A percentile compares a stretch with the other conserved stretches of the same genome.
These are phyloP conservation scores for Lentinula lateritia DNA, from an alignment of 768 basidiomycete species.

Conservation along the genomic window DNA sequence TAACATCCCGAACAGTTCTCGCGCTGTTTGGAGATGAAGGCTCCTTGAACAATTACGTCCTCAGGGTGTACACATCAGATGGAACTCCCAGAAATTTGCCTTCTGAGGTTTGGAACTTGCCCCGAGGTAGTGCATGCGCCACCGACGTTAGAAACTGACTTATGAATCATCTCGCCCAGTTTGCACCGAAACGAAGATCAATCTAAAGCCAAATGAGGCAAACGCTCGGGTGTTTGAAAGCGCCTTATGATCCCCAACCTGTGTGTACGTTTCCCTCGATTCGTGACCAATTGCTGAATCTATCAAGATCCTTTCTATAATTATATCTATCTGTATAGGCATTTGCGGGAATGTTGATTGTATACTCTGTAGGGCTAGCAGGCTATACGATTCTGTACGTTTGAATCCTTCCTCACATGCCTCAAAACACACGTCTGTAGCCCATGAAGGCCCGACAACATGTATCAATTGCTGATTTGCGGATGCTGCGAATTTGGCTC, in stretches of 20 bases:
- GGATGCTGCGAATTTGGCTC: not conserved
- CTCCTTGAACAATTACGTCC: not conserved
- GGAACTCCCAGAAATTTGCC: constrained; percentile 9
- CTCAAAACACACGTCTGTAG: not conserved
- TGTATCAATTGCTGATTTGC: not conserved
- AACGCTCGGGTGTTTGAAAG: constrained; percentile 20
- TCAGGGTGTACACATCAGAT: not conserved
- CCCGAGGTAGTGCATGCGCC: constrained; percentile 9
- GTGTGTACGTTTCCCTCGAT: not conserved
- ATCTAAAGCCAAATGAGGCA: not conserved
- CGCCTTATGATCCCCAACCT: constrained; percentile 13
- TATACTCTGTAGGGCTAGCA: not conserved
- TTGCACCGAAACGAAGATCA: constrained; percentile 14
- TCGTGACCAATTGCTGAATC: not conserved
- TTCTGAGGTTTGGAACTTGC: constrained; percentile 14
- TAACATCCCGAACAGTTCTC: constrained; percentile 11
- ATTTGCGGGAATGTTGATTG: constrained; percentile 1
- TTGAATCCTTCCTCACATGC: not conserved
- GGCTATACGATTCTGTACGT: not conserved
- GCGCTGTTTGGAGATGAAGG: constrained; percentile 15
- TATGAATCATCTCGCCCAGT: constrained; percentile 15
- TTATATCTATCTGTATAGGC: not conserved
- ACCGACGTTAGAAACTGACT: constrained; percentile 15
- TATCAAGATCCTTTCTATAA: not conserved
- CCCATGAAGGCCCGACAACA: not conserved